These are phyloP conservation scores for Breviolum minutum DNA, from an alignment of 73 alveolate species.

Conservation along the genomic window DNA sequence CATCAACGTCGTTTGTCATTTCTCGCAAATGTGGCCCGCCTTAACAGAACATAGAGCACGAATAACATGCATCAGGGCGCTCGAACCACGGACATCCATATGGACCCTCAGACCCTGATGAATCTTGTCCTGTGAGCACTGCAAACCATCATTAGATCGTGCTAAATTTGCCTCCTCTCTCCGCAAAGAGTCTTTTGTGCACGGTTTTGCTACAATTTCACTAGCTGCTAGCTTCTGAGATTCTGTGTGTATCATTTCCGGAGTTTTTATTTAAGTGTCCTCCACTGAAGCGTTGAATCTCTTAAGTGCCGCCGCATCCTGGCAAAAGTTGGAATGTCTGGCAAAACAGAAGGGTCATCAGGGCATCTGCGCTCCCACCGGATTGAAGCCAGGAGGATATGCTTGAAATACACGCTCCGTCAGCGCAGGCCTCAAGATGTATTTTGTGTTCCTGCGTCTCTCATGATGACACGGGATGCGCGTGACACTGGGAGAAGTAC, in stretches of 20 bases:
- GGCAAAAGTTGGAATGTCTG: neutral
- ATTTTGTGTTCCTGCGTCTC: neutral
- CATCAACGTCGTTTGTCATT: neutral
- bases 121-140: conserved; percentile 28
- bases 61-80: conserved; percentile 1
- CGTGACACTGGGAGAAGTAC: neutral
- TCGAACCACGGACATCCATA: conserved; percentile 19
- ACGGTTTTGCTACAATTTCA: neutral
- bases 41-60: conserved; percentile 25
- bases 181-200: neutral
- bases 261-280: neutral
- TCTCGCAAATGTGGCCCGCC: neutral
- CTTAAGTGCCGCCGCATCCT: conserved; percentile 35
- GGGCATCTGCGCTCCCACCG: neutral
- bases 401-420: neutral
- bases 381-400: conserved; percentile 18
- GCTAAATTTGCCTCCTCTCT: neutral
- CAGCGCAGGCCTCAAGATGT: conserved; percentile 3
- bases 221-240: neutral
- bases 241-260: too few species aligned
- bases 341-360: neutral
- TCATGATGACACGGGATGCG: too few species aligned
- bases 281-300: conserved; percentile 5
- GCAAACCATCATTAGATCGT: too few species aligned
- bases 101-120: conserved; percentile 29